These are phyloP conservation scores for Acarospora socialis DNA, from an alignment of 2,329 filamentous ascomycete genomes.

Conservation along the genomic window DNA sequence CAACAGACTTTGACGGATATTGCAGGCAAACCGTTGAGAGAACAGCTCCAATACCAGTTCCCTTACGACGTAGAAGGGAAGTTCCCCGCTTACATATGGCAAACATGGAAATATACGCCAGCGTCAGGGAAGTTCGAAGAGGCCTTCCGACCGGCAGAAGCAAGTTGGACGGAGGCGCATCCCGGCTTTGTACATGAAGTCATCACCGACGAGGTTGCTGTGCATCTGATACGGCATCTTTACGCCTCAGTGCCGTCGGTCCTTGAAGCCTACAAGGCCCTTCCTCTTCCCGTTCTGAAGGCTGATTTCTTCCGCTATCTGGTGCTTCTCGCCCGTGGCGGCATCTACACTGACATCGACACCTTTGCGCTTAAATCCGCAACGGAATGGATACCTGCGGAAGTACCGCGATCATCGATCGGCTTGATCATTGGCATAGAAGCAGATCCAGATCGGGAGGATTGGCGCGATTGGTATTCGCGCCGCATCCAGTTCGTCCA, in stretches of 20 bases:
- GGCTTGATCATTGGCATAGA: constrained; percentile 91
- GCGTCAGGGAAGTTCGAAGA: constrained; percentile 60
- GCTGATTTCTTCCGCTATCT: constrained; percentile 69
- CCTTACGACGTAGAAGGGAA: constrained; percentile 79
- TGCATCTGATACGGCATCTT: constrained; percentile 68
- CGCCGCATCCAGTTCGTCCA: constrained; percentile 96
- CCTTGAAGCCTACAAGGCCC: constrained; percentile 56
- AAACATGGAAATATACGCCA: constrained; percentile 90
- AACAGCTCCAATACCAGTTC: constrained; percentile 82
- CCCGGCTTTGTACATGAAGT: constrained; percentile 93
- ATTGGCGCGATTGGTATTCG: constrained; percentile 94
- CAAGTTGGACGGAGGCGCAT: constrained; percentile 76
- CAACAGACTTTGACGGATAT: constrained; percentile 57
- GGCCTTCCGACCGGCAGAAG: constrained; percentile 66
- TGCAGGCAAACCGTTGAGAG: constrained; percentile 55
- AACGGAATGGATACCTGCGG: constrained; percentile 69
- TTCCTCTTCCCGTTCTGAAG: constrained; percentile 62
- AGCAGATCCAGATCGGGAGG: constrained; percentile 80
- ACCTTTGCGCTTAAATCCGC: constrained; percentile 73
- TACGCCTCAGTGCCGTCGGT: constrained; percentile 74
- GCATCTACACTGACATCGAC: constrained; percentile 86
- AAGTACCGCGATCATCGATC: constrained; percentile 61
- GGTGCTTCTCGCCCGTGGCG: constrained; percentile 61
- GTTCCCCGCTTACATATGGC: constrained; percentile 97
- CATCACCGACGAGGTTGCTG: constrained; percentile 77